Percentiles rank a stretch among this genome's conserved stretches.
phyloP scores from a whole-genome alignment of 2,329 filamentous ascomycete species.

The Exophiala aquamarina region DNA sequence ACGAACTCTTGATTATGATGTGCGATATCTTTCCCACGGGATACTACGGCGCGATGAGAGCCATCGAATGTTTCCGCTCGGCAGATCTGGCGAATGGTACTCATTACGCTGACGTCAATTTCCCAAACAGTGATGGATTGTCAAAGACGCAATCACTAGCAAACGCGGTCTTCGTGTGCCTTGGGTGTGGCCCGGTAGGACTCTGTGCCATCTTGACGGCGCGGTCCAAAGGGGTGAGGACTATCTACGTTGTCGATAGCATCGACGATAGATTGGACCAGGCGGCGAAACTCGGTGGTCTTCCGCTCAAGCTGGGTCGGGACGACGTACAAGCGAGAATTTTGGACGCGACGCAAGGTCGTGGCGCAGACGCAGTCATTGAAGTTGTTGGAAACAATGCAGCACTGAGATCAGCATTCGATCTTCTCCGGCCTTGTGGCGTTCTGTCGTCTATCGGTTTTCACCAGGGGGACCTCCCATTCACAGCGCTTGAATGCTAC shows the following conservation, averaged over 20 bases:
- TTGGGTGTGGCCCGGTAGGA: constrained; percentile 64
- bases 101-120: neutral
- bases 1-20: constrained; percentile 30
- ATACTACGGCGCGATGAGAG: constrained; percentile 54
- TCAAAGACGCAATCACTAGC: constrained; percentile 1
- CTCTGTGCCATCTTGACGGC: constrained; percentile 68
- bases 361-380: constrained; percentile 65
- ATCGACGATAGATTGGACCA: constrained; percentile 58
- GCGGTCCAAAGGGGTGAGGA: constrained; percentile 42
- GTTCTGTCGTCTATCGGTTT: constrained; percentile 14
- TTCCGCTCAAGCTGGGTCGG: constrained; percentile 61
- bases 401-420: constrained; percentile 15
- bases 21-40: constrained; percentile 25
- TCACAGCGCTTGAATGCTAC: constrained; percentile 10
- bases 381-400: constrained; percentile 14
- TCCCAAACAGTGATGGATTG: neutral
- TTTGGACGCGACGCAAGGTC: constrained; percentile 54
- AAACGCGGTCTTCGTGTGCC: constrained; percentile 55
- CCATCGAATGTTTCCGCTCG: constrained; percentile 61
- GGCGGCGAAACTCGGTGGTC: constrained; percentile 61
- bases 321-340: constrained; percentile 58
- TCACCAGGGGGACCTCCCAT: constrained; percentile 15
- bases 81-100: neutral
- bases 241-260: constrained; percentile 55
- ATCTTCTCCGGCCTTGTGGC: constrained; percentile 16